phyloP scores from a whole-genome alignment of 208 protist species.

The Leishmania major region DNA sequence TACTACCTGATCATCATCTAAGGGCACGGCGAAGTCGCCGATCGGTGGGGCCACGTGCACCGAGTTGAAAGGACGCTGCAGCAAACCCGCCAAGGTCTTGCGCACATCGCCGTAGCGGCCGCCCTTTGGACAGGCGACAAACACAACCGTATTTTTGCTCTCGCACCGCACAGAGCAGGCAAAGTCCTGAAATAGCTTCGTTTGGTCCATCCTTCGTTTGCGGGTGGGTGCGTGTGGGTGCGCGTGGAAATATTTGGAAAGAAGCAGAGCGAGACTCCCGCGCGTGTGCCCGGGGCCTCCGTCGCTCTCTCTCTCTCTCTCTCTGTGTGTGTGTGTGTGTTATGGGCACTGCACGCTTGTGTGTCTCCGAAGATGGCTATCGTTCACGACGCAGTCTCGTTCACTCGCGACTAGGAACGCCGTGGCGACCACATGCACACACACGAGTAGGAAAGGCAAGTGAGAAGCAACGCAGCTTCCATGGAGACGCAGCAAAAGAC shows the following conservation, averaged over 20 bases:
- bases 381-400: neutral
- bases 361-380: neutral
- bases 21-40: slow-evolving; percentile 13
- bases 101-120: slow-evolving; percentile 71
- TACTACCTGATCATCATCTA: slow-evolving; percentile 40
- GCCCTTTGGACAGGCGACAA: slow-evolving; percentile 57
- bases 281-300: neutral
- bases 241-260: neutral
- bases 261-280: neutral
- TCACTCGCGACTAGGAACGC: neutral
- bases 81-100: slow-evolving; percentile 64
- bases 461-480: neutral
- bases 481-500: neutral
- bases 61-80: slow-evolving; percentile 48
- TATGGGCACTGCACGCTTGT: neutral
- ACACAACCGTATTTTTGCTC: slow-evolving; percentile 52
- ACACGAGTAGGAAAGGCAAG: neutral
- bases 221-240: neutral
- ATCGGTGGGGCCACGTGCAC: slow-evolving; percentile 36
- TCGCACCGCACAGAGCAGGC: slow-evolving; percentile 60
- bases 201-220: slow-evolving; percentile 28
- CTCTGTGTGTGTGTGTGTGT: neutral
- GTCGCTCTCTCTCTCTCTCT: neutral
- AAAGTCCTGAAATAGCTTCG: slow-evolving; percentile 58
- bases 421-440: neutral